phyloP scores from a whole-genome alignment of 148 eudicot genomes.

The Beta vulgaris region DNA sequence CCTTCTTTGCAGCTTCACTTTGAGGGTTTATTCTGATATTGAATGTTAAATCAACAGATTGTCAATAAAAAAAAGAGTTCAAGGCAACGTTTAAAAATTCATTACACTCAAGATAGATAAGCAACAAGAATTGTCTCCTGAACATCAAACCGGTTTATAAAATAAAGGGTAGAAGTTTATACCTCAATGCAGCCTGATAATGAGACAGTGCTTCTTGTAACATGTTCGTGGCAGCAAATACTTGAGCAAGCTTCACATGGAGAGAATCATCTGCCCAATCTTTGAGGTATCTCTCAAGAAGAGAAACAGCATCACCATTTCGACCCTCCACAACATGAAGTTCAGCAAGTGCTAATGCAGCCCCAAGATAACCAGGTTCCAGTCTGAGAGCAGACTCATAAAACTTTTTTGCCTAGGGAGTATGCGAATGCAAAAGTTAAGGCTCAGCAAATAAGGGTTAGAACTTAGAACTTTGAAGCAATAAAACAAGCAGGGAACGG shows the following conservation, averaged over 20 bases:
- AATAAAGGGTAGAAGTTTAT: neutral
- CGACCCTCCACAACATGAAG: constrained; percentile 94
- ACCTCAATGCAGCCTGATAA: constrained; percentile 94
- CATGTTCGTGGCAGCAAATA: constrained; percentile 92
- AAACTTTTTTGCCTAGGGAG: constrained; percentile 79
- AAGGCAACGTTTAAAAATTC: too few relatives aligned
- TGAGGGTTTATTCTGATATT: constrained; percentile 71
- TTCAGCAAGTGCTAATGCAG: constrained; percentile 96
- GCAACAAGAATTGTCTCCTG: neutral
- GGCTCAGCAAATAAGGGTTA: constrained; percentile 1
- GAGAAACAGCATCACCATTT: constrained; percentile 86
- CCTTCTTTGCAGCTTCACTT: constrained; percentile 88
- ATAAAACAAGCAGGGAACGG: too few relatives aligned
- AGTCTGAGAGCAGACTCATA: constrained; percentile 94
- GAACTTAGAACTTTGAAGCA: neutral
- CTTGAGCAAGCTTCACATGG: constrained; percentile 98
- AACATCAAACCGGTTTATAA: neutral
- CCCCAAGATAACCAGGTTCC: constrained; percentile 96
- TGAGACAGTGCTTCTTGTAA: constrained; percentile 89
- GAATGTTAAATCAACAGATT: neutral
- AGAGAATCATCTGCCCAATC: constrained; percentile 99
- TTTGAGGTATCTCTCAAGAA: constrained; percentile 87
- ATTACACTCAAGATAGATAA: neutral
- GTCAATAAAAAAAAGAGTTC: neutral
- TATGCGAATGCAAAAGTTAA: neutral